phyloP scores from a whole-genome alignment of 371 early-diverging fungal genomes.

The Mucor saturninus region DNA sequence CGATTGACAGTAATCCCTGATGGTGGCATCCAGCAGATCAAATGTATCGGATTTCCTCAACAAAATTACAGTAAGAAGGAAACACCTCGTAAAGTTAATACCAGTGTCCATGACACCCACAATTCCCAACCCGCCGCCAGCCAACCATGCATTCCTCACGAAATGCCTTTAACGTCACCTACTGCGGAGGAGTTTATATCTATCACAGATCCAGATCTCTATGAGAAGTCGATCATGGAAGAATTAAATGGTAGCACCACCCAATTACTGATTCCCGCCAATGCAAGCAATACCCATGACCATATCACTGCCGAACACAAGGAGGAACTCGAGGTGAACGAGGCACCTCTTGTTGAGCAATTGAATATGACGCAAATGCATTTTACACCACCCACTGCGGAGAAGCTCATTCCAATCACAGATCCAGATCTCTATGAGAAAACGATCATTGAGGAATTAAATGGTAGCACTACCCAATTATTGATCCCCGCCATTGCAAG shows the following conservation, averaged over 20 bases:
- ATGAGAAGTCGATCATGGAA: background rate
- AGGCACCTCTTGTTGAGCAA: too few relatives aligned
- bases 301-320: too few relatives aligned
- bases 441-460: background rate
- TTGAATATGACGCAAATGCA: background rate
- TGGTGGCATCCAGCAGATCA: conserved; percentile 42
- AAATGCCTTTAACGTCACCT: background rate
- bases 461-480: background rate
- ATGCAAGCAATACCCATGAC: too few relatives aligned
- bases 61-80: too few relatives aligned
- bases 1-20: conserved; percentile 36
- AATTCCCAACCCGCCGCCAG: too few relatives aligned
- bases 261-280: background rate
- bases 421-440: background rate
- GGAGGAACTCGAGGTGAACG: too few relatives aligned
- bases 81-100: too few relatives aligned
- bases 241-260: conserved; percentile 1
- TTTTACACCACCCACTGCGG: background rate
- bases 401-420: background rate
- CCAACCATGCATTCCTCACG: background rate
- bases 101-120: too few relatives aligned
- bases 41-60: background rate
- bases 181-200: background rate
- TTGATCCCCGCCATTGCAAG: background rate
- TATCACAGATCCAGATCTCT: background rate